Base-by-base conservation (phyloP, 2,329 filamentous ascomycete genomes). In the Xylariaceae sp. region DNA sequence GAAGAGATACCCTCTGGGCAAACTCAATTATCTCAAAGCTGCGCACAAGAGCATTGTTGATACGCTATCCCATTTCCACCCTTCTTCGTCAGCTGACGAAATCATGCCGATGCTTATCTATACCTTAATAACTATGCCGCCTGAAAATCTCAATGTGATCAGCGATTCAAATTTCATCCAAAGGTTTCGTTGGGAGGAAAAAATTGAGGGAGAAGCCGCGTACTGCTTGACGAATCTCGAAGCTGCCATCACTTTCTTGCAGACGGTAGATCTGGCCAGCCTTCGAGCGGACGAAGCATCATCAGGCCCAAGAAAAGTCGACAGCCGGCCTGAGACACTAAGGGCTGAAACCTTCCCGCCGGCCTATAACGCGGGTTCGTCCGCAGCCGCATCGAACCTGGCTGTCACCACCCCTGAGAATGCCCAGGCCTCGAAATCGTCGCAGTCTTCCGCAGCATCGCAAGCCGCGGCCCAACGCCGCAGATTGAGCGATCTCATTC, bases 71-170 rank as follows among this genome's bases (percentile, higher is more conserved):
- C 80, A 85, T 64, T 87, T 88, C 57, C 85, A 87, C 59, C 85
- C 84, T 18, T 87, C 93, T 0, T 96, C 95, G 0, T 98, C 95
- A 1, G 95, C 95, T 2, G 95, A 99, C 70, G 95, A 98, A 74
- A 96, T 99, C 52, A 87, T 99, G 72, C 95, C 95, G 0, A 96
- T 96, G 73, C 82, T 99, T 60, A 99, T 99, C 59, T 99, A 96
- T 76, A 91, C 92, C 0, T 83, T 99, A 57, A 96, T 99, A 70
- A 97, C 92, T 2, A 88, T 93, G 44, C 89, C 91, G 0, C 89
- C 93, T 0, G 90, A 95, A 72, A 85, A 88, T 32, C 87, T 98
- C 46, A 90, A 93, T 71, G 89, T 93, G 52, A 91, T 96, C 68
- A 98, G 93, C 77, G 96, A 99, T 71, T 79, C 96, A n/a, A 86